These are phyloP conservation scores for Cucumis variabilis DNA, from an alignment of 331 rosid genomes.

Conservation along the genomic window DNA sequence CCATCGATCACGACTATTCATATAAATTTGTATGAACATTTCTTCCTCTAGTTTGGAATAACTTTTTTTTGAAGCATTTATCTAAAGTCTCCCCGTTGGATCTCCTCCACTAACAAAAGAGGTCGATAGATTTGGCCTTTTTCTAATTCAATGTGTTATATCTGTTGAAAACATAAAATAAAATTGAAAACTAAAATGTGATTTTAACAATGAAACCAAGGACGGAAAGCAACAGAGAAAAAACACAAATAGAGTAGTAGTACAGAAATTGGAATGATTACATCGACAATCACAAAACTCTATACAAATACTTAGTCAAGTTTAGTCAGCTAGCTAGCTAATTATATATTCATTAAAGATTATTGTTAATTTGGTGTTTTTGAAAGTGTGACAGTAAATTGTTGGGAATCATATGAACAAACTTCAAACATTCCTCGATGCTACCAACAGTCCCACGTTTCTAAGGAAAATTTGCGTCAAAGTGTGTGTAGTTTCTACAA, in stretches of 20 bases:
- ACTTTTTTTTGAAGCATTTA: too few species aligned
- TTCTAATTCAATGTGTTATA: too few species aligned
- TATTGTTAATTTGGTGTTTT: background rate
- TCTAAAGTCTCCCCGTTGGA: too few species aligned
- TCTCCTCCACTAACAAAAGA: too few species aligned
- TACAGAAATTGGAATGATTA: background rate
- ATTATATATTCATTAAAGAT: background rate
- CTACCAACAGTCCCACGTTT: background rate
- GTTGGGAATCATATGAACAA: background rate
- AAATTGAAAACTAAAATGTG: too few species aligned
- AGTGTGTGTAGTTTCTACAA: too few species aligned
- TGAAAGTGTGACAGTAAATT: background rate
- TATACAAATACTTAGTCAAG: background rate
- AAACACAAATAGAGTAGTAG: background rate
- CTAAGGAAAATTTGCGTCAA: too few species aligned
- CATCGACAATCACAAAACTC: slow-evolving; percentile 10
- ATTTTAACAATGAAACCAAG: background rate
- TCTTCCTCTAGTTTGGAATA: too few species aligned
- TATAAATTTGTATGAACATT: too few species aligned
- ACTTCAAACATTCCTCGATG: slow-evolving; percentile 17
- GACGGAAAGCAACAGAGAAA: background rate
- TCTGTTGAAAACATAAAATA: too few species aligned
- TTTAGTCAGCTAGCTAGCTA: background rate
- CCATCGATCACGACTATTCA: too few species aligned
- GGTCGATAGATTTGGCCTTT: too few species aligned